Percentiles rank a stretch among this genome's conserved stretches.
phyloP scores from a whole-genome alignment of 176 grass and related monocot genomes.

The Oryza punctata region DNA sequence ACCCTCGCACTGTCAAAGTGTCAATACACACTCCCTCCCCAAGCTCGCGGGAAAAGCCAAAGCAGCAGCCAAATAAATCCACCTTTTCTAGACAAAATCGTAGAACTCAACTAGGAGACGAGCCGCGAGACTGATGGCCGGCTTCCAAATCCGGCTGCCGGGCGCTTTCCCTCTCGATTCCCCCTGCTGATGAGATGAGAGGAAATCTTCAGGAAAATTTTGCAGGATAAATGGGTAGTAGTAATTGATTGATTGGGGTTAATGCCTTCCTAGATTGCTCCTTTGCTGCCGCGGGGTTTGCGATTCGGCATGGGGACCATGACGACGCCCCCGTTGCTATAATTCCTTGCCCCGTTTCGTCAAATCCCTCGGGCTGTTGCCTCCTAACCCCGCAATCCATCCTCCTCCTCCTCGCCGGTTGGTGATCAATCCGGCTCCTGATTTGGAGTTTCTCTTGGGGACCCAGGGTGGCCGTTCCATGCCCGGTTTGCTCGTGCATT shows the following conservation, averaged over 20 bases:
- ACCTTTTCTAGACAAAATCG: not conserved
- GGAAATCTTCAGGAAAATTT: constrained; percentile 4
- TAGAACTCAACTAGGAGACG: not conserved
- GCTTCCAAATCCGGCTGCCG: constrained; percentile 2
- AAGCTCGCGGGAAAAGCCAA: constrained; percentile 45
- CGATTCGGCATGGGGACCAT: constrained; percentile 18
- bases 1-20: not conserved
- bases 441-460: constrained; percentile 22
- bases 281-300: not conserved
- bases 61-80: constrained; percentile 7
- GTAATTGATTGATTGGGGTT: not conserved
- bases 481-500: constrained; percentile 41
- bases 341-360: constrained; percentile 12
- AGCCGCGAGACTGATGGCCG: constrained; percentile 12
- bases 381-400: constrained; percentile 30
- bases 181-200: not conserved
- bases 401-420: constrained; percentile 15
- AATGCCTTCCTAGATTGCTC: constrained; percentile 26
- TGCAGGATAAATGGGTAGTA: not conserved
- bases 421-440: constrained; percentile 25
- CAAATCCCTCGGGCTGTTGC: constrained; percentile 14
- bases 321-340: constrained; percentile 25
- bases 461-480: constrained; percentile 8
- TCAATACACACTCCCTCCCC: not conserved
- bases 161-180: not conserved